Base-by-base conservation (phyloP, 192 early-diverging fungal species). In the Cetraspora pellucida region DNA sequence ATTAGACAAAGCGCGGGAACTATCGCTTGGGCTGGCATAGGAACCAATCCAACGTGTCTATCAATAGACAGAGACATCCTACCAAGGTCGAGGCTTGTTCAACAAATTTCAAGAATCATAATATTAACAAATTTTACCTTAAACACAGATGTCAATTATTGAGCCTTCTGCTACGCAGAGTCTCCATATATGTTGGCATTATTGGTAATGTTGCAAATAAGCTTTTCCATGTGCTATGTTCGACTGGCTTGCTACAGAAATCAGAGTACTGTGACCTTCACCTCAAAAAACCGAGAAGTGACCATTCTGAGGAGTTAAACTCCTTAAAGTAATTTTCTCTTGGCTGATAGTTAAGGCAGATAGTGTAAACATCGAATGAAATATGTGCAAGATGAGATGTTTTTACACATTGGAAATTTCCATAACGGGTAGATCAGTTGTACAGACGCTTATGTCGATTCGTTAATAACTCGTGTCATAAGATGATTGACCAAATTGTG, bases 241-340 rank as follows among this genome's bases (percentile, higher is more conserved):
- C 65, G 45, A 67, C 2, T 67, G 65, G n/a, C 65, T 6, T 45
- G 30, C 27, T 31, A 16, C 16, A 68, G 46, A 47, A n/a, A 44
- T 21, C 1, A 44, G 30, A 28, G 6, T 9, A 43, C 65, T 68
- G 30, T n/a, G 65, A 68, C 27, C 65, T 68, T 43, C 65, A 68
- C 4, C 65, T 68, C 65, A 68, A 45, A 21, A 68, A 68, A 44
- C 65, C 23, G 65, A 68, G 6, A 68, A 68, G 65, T 43, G 65
- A 68, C 65, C 65, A 68, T 46, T 68, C 37, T 68, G 65, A 68
- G 31, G 23, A 37, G 14, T 68, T 23, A 25, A 37, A 21, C 65
- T 68, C 43, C 46, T 74, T 74, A 74, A 59, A 59, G 49, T 74
- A 54, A 30, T 43, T 45, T 59, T 55, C 30, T 74, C 54, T 74